Evolutionary conservation across 139 green algal species (phyloP).

Genomic region (Eudorina sp.): DNA sequence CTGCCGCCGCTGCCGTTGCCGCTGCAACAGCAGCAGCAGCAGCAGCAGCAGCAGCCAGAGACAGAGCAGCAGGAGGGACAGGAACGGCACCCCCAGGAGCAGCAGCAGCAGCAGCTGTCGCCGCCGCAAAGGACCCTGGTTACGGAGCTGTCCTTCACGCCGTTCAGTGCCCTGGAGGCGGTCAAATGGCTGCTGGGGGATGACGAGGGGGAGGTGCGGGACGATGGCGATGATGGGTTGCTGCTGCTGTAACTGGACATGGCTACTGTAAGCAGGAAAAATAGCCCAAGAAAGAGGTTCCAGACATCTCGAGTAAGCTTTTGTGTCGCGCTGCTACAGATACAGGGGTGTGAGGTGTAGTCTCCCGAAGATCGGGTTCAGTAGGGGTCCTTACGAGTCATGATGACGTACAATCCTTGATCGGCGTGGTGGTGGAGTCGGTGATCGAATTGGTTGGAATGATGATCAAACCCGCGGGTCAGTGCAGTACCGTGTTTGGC

Average conservation of each 20-base stretch:
- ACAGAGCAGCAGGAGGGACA: neutral
- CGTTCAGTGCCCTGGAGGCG: neutral
- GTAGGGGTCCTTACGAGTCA: too few species aligned
- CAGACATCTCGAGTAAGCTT: neutral
- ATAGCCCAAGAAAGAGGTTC: neutral
- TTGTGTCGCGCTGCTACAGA: neutral
- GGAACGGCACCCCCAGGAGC: neutral
- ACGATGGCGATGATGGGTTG: neutral
- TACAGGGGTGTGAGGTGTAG: neutral
- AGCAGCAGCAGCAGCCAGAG: neutral
- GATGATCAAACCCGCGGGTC: too few species aligned
- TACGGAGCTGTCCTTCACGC: constrained; percentile 8
- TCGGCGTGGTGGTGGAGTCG: too few species aligned
- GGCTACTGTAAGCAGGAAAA: neutral
- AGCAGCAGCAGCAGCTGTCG: neutral
- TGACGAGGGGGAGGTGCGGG: too few species aligned
- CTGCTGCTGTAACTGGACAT: neutral
- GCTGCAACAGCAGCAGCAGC: neutral
- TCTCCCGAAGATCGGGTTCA: too few species aligned
- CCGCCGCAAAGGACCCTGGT: neutral
- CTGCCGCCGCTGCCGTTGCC: too few species aligned
- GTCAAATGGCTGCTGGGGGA: neutral
- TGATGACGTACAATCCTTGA: too few species aligned
- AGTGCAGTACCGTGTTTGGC: too few species aligned
- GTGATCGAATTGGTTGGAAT: too few species aligned